Base-by-base conservation (phyloP, 257 asterid genomes). In the Parsonsia alboflavescens region DNA sequence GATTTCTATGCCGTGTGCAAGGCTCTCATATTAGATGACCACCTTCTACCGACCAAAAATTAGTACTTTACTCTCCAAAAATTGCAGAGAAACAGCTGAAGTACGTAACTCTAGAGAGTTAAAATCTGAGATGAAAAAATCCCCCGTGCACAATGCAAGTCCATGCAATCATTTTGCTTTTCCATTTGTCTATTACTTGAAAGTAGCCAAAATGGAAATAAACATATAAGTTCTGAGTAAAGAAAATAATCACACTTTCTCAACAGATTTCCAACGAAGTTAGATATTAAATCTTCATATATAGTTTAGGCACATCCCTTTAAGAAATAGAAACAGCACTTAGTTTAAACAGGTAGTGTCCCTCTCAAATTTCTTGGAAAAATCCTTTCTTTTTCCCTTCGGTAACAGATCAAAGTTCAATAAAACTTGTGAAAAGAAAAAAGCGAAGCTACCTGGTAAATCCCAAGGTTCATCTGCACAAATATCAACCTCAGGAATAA, bases 381-480 rank as follows among this genome's bases (percentile, higher is more conserved):
- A 41, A 0, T 64, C 13, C 7, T 17, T 21, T 26, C 19, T 64
- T 63, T 39, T 15, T 49, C 26, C 70, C 50, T 7, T 19, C 4
- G 21, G 5, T 36, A 64, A 64, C 26, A 64, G 46, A 33, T 63
- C 22, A 22, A 41, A 64, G 39, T 64, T 30, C 17, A 13, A 61
- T 30, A 12, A 61, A 58, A 61, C 7, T 41, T 65, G 7, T 7
- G 49, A 0, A 6, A 15, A 11, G 17, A 9, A 50, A n/a, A 46
- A 17, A 26, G 16, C 50, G n/a, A 41, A 5, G 44, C 28, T 54
- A 93, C 98, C 97, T 78, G 98, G 98, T 41, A 93, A 86, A 79
- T 92, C 96, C 98, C 98, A 92, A 65, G 98, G 97, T 83, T 93
- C 97, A 36, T 84, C 84, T 48, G 77, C 81, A 58, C 97, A 90